phyloP scores from a whole-genome alignment of 805 yeast species.

The Yarrowia deformans region DNA sequence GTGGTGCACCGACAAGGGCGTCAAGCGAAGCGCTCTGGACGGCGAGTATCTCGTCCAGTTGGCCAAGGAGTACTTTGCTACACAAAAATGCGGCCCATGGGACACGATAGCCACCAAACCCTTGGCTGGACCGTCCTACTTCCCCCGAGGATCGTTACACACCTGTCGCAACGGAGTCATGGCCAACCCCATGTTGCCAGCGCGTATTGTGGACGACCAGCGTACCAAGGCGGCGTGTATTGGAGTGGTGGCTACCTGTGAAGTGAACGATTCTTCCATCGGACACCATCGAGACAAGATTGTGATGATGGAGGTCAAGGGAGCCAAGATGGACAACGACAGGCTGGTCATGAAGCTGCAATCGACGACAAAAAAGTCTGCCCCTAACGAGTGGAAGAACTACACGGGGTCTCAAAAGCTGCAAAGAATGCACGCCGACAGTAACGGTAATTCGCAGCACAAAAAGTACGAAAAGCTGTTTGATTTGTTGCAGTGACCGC shows the following conservation, averaged over 20 bases:
- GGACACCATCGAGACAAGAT: slow-evolving; percentile 24
- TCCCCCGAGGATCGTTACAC: slow-evolving; percentile 68
- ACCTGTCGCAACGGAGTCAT: slow-evolving; percentile 76
- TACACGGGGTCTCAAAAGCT: slow-evolving; percentile 34
- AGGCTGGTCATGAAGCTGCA: slow-evolving; percentile 24
- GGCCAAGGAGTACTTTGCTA: slow-evolving; percentile 19
- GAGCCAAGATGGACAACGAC: slow-evolving; percentile 26
- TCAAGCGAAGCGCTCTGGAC: slow-evolving; percentile 12
- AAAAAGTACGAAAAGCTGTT: slow-evolving; percentile 30
- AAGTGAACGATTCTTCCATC: slow-evolving; percentile 22
- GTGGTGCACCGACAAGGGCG: slow-evolving; percentile 27
- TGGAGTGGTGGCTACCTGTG: slow-evolving; percentile 53
- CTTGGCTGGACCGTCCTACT: slow-evolving; percentile 78
- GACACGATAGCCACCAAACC: slow-evolving; percentile 51
- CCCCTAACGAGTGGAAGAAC: slow-evolving; percentile 13
- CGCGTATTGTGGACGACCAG: slow-evolving; percentile 60
- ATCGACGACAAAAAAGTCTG: neutral
- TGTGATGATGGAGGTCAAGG: slow-evolving; percentile 35
- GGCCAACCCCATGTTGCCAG: slow-evolving; percentile 65
- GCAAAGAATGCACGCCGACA: slow-evolving; percentile 26
- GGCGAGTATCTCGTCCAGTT: slow-evolving; percentile 24
- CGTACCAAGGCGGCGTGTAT: slow-evolving; percentile 55
- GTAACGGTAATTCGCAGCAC: neutral
- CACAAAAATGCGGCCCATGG: slow-evolving; percentile 35
- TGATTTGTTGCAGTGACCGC: slow-evolving; percentile 4